These are phyloP conservation scores for Populus hybrid DNA, from an alignment of 441 rosid genomes.

Conservation along the genomic window DNA sequence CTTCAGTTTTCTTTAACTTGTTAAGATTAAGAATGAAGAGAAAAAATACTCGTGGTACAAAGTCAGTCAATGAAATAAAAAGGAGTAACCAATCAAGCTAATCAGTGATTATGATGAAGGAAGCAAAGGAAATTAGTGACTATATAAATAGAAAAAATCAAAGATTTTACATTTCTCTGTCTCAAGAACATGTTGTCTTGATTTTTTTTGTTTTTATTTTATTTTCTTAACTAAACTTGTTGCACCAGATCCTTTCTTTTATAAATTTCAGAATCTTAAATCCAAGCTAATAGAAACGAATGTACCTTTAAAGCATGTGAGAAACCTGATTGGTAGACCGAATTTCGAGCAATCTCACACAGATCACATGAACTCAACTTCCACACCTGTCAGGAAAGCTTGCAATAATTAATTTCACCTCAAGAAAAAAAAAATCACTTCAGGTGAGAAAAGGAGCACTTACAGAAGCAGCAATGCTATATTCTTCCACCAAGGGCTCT, in stretches of 20 bases:
- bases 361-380: slow-evolving; percentile 97
- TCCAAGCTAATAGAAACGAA: neutral
- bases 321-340: slow-evolving; percentile 97
- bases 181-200: neutral
- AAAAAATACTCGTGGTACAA: neutral
- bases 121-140: neutral
- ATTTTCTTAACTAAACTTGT: neutral
- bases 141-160: neutral
- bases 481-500: slow-evolving; percentile 98
- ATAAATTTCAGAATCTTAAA: slow-evolving; percentile 7
- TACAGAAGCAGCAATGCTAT: slow-evolving; percentile 99
- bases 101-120: neutral
- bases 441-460: slow-evolving; percentile 28
- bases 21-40: neutral
- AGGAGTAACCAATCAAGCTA: neutral
- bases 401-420: slow-evolving; percentile 7
- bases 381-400: slow-evolving; percentile 63
- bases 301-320: slow-evolving; percentile 94
- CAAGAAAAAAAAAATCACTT: neutral
- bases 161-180: neutral
- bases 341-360: slow-evolving; percentile 97
- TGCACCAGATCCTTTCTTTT: neutral
- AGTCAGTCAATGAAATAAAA: neutral
- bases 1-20: neutral
- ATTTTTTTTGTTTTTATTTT: too few species aligned